phyloP scores from a whole-genome alignment of 2,329 filamentous ascomycete species.

The Fusarium pseudonygamai region DNA sequence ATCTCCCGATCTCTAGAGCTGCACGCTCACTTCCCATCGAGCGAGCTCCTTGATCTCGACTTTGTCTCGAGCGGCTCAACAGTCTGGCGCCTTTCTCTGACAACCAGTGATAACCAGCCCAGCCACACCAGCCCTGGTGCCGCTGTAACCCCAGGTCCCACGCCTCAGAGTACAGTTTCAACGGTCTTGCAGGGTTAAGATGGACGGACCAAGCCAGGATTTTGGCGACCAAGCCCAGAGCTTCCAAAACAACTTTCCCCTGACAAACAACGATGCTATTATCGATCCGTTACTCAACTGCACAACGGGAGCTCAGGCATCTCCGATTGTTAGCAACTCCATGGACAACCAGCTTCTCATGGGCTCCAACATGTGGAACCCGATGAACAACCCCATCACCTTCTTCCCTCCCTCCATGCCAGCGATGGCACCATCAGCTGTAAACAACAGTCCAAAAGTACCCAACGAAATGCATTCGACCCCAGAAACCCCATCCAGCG shows the following conservation, averaged over 20 bases:
- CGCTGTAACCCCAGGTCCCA: background rate
- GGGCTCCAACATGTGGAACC: constrained; percentile 17
- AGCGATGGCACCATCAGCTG: background rate
- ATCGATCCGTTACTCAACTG: constrained; percentile 34
- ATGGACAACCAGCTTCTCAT: constrained; percentile 6
- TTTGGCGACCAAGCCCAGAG: background rate
- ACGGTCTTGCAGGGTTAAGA: background rate
- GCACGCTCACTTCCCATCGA: background rate
- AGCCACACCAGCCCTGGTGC: background rate
- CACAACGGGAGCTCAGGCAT: background rate
- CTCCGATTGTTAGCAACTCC: background rate
- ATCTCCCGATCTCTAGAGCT: background rate
- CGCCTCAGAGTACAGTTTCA: background rate
- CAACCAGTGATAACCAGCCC: background rate
- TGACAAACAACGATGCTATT: constrained; percentile 1
- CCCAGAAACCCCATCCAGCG: constrained; percentile 1
- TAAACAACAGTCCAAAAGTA: constrained; percentile 7
- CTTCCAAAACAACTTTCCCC: background rate
- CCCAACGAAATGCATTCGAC: constrained; percentile 16
- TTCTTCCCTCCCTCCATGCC: background rate
- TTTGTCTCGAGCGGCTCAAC: background rate
- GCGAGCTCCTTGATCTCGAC: background rate
- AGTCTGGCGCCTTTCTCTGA: background rate
- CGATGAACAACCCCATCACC: background rate
- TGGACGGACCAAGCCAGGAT: constrained; percentile 5